These are phyloP conservation scores for Pleurotus giganteus DNA, from an alignment of 768 basidiomycete genomes.

Conservation along the genomic window DNA sequence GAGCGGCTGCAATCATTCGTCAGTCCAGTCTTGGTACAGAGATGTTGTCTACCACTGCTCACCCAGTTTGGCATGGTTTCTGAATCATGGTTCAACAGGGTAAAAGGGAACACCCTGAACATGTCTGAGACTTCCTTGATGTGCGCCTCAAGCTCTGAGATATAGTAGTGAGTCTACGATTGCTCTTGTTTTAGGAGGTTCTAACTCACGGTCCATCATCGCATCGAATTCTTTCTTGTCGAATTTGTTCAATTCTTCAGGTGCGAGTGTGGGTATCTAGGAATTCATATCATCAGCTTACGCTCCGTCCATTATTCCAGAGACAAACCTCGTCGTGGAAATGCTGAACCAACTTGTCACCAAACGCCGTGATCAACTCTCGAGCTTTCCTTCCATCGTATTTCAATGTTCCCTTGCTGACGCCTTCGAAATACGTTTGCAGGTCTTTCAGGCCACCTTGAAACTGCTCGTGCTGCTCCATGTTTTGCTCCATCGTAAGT, in stretches of 20 bases:
- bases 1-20: slow-evolving; percentile 13
- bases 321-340: slow-evolving; percentile 24
- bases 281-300: neutral
- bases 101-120: slow-evolving; percentile 17
- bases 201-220: neutral
- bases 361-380: slow-evolving; percentile 19
- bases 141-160: slow-evolving; percentile 18
- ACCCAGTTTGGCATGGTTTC: slow-evolving; percentile 21
- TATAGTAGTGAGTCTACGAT: neutral
- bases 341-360: slow-evolving; percentile 20
- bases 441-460: slow-evolving; percentile 18
- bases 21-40: neutral
- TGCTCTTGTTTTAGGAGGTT: neutral
- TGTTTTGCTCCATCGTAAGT: slow-evolving; percentile 22
- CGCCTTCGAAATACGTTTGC: slow-evolving; percentile 18
- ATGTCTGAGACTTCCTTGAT: slow-evolving; percentile 16
- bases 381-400: slow-evolving; percentile 20
- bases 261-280: slow-evolving; percentile 1
- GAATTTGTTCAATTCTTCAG: neutral
- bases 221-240: neutral
- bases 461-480: slow-evolving; percentile 25
- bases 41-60: neutral
- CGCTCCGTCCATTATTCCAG: neutral
- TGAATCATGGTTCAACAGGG: slow-evolving; percentile 19
- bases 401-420: slow-evolving; percentile 7